A percentile compares a stretch with the other conserved stretches of the same genome.
Evolutionary conservation across 2,329 filamentous ascomycete species (phyloP).

Genomic region (Metarhizium robertsii): DNA sequence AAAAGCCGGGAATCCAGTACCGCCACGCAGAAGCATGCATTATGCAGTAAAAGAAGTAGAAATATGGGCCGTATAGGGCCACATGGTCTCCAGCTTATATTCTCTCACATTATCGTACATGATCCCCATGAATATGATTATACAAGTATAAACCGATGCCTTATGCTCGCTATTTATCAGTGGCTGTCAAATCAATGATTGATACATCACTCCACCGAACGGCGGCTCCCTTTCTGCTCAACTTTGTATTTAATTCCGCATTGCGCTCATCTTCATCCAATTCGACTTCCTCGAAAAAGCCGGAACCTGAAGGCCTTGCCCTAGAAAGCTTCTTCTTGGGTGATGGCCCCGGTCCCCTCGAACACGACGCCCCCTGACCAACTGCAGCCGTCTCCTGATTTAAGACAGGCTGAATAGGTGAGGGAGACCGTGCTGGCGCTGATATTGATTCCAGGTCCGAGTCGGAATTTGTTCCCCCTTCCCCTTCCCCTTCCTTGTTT

Average conservation of each 20-base stretch:
- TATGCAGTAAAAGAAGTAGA: neutral
- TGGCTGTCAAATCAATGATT: conserved; percentile 22
- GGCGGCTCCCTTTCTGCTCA: conserved; percentile 10
- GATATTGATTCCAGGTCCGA: conserved; percentile 8
- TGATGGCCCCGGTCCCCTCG: conserved; percentile 1
- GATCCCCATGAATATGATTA: neutral
- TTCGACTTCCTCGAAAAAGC: conserved; percentile 28
- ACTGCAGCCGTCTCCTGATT: neutral
- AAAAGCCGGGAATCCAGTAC: no score
- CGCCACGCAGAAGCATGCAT: no score
- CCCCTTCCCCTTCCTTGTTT: neutral
- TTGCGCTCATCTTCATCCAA: conserved; percentile 17
- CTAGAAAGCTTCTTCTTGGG: conserved; percentile 29
- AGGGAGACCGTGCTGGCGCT: neutral
- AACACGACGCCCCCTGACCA: conserved; percentile 1
- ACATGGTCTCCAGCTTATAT: neutral
- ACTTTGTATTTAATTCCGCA: conserved; percentile 10
- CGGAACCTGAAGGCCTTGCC: conserved; percentile 25
- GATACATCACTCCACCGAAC: conserved; percentile 23
- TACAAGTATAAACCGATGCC: neutral
- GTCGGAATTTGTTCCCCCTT: conserved; percentile 7
- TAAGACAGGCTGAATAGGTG: neutral
- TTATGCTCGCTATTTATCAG: neutral
- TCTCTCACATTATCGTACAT: neutral
- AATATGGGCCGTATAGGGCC: neutral